Percentiles rank a stretch among this genome's conserved stretches.
Conservation (phyloP, 768 basidiomycete species). For the Lactarius indigo region DNA sequence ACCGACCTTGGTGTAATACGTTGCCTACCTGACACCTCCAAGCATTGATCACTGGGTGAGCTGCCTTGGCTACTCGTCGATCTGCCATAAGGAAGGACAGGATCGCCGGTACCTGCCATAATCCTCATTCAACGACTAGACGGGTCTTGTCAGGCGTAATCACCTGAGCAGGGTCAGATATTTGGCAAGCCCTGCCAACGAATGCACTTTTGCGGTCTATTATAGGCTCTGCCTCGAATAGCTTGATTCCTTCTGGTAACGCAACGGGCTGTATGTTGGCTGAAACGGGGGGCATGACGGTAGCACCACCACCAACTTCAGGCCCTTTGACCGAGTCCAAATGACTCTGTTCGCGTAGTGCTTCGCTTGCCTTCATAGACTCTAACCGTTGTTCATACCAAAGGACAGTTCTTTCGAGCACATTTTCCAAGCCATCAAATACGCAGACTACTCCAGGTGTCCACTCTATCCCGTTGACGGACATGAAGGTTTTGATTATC, state of each 20-base stretch:
- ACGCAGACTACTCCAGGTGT: constrained; percentile 69
- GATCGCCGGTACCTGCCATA: constrained; percentile 27
- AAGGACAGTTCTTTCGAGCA: constrained; percentile 56
- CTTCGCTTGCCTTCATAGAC: constrained; percentile 50
- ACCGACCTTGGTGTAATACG: constrained; percentile 33
- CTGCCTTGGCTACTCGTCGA: constrained; percentile 34
- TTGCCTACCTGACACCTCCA: constrained; percentile 33
- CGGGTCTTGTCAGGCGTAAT: neutral
- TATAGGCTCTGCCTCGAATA: constrained; percentile 76
- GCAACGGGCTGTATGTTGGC: neutral
- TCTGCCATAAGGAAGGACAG: constrained; percentile 35
- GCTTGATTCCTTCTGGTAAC: constrained; percentile 60
- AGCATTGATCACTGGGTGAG: constrained; percentile 36
- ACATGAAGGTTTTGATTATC: constrained; percentile 78
- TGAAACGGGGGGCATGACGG: neutral
- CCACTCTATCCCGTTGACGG: constrained; percentile 75
- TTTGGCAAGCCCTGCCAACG: constrained; percentile 78
- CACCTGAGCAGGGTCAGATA: constrained; percentile 76
- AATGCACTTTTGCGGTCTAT: constrained; percentile 83
- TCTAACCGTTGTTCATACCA: constrained; percentile 74
- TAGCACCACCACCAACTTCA: neutral
- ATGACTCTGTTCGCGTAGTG: constrained; percentile 49
- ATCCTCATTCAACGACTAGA: neutral
- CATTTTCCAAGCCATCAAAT: constrained; percentile 81
- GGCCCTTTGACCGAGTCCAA: neutral